phyloP scores from a whole-genome alignment of 2,329 filamentous ascomycete species.

The Pestalotiopsis sp. region DNA sequence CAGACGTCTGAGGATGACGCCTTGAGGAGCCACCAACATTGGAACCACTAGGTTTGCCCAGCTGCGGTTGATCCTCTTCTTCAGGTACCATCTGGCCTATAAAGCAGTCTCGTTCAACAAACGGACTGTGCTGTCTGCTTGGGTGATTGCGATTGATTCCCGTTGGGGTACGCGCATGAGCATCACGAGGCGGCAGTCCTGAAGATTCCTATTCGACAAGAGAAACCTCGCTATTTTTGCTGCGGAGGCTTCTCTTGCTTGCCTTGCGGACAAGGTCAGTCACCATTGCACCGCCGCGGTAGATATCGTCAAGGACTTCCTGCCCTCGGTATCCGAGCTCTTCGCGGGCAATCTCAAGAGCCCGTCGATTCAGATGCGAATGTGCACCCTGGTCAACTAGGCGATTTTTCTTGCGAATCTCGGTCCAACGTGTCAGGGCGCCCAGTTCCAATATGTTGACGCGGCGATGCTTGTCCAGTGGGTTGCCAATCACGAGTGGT shows the following conservation, averaged over 20 bases:
- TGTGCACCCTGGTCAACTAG: slow-evolving; percentile 51
- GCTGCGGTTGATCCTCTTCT: slow-evolving; percentile 30
- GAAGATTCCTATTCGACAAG: slow-evolving; percentile 24
- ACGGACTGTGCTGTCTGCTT: slow-evolving; percentile 22
- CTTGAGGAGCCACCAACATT: background rate
- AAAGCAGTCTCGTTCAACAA: slow-evolving; percentile 37
- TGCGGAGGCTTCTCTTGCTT: slow-evolving; percentile 34
- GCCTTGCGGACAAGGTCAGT: slow-evolving; percentile 35
- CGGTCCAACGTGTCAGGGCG: slow-evolving; percentile 69
- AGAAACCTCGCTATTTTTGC: slow-evolving; percentile 28
- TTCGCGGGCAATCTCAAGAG: slow-evolving; percentile 33
- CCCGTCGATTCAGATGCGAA: slow-evolving; percentile 38
- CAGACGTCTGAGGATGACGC: slow-evolving; percentile 1
- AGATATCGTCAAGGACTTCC: slow-evolving; percentile 29
- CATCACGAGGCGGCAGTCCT: slow-evolving; percentile 19
- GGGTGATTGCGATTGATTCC: slow-evolving; percentile 24
- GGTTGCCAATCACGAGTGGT: slow-evolving; percentile 72
- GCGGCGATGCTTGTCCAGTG: slow-evolving; percentile 67
- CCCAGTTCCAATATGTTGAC: slow-evolving; percentile 76
- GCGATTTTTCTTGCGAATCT: slow-evolving; percentile 66
- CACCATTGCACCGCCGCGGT: slow-evolving; percentile 32
- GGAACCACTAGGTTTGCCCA: background rate
- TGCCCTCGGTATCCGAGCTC: slow-evolving; percentile 31
- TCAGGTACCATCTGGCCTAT: slow-evolving; percentile 41
- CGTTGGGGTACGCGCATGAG: slow-evolving; percentile 20